These are phyloP conservation scores for Lumnitzera littorea DNA, from an alignment of 345 rosid species.

Conservation along the genomic window DNA sequence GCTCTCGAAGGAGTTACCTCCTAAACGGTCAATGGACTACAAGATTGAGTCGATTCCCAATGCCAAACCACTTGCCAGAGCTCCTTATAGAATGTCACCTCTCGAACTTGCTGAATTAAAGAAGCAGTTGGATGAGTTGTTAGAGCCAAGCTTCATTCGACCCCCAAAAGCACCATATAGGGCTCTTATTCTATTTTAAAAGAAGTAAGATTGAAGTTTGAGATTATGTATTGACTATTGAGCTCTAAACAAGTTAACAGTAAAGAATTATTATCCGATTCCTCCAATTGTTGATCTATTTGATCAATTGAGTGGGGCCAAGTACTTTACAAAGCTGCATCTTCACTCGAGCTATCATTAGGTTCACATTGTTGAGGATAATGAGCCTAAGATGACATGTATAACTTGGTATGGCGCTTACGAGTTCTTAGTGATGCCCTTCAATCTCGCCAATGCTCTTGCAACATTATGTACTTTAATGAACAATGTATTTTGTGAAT, in stretches of 20 bases:
- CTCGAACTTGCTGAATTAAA: background rate
- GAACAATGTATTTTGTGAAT: background rate
- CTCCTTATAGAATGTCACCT: background rate
- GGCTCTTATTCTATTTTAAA: too few species aligned
- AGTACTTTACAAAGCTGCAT: too few species aligned
- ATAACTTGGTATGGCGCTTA: background rate
- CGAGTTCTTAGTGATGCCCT: background rate
- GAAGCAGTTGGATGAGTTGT: background rate
- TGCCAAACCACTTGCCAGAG: background rate
- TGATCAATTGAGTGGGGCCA: too few species aligned
- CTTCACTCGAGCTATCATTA: too few species aligned
- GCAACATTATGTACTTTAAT: slow-evolving; percentile 2
- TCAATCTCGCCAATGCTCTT: background rate
- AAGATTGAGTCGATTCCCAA: background rate
- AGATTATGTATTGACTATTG: too few species aligned
- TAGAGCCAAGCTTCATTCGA: background rate
- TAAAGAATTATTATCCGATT: too few species aligned
- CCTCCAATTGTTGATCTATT: too few species aligned
- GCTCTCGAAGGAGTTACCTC: background rate
- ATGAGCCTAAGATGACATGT: background rate
- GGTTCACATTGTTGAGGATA: background rate
- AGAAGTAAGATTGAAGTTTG: too few species aligned
- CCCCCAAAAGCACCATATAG: too few species aligned
- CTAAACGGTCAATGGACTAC: background rate
- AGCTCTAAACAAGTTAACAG: too few species aligned